Conservation (phyloP, 2,329 filamentous ascomycete genomes). For the Talaromyces sp. region DNA sequence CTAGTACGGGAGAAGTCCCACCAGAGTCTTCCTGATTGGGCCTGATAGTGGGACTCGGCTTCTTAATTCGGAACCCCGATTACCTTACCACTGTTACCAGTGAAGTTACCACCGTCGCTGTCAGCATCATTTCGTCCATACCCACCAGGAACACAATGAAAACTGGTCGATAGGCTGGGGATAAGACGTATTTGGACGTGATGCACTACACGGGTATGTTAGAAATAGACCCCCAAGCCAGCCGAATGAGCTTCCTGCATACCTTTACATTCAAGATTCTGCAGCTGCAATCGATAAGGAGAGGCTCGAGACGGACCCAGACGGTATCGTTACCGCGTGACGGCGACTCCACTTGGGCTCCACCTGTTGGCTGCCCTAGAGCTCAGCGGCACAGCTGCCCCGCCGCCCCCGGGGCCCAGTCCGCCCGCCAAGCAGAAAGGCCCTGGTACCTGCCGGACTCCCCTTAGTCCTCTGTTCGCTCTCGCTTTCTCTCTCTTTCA, state of each 20-base stretch:
- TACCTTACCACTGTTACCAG: not conserved
- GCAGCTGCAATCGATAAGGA: not conserved
- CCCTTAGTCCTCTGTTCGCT: not conserved
- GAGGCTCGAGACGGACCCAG: not conserved
- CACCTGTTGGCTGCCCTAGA: not conserved
- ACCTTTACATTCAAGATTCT: not conserved
- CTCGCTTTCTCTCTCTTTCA: not conserved
- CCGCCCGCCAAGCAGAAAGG: not conserved
- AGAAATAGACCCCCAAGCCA: not conserved
- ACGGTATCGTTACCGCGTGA: not conserved
- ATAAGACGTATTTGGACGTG: not conserved
- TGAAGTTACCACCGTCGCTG: not conserved
- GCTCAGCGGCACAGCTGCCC: not conserved
- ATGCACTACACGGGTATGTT: not conserved
- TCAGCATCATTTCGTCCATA: not conserved
- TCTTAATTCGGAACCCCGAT: not conserved
- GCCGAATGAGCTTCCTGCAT: not conserved
- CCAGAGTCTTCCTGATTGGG: not conserved
- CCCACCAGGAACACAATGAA: not conserved
- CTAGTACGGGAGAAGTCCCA: slow-evolving; percentile 3
- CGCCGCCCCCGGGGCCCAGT: not conserved
- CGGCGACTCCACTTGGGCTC: not conserved
- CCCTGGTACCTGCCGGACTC: not conserved
- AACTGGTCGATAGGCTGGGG: not conserved
- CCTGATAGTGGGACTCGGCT: not conserved